These are phyloP conservation scores for Sporothrix variecibatus DNA, from an alignment of 2,329 filamentous ascomycete genomes.

Conservation along the genomic window DNA sequence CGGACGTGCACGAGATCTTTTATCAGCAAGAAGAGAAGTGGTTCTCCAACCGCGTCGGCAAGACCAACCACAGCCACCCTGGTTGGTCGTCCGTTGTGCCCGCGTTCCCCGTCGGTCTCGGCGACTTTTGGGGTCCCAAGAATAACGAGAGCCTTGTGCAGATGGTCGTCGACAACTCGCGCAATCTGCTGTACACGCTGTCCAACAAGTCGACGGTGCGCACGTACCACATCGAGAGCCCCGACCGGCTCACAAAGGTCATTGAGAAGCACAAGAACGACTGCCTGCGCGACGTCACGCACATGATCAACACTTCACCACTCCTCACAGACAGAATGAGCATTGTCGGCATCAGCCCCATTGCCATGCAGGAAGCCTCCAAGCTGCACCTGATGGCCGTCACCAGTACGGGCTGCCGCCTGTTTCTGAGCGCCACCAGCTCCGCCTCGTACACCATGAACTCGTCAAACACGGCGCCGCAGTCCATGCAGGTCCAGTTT, in stretches of 20 bases:
- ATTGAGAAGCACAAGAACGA: constrained; percentile 66
- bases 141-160: constrained; percentile 68
- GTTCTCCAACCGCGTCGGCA: constrained; percentile 87
- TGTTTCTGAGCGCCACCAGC: constrained; percentile 89
- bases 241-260: constrained; percentile 61
- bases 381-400: constrained; percentile 88
- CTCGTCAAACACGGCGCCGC: constrained; percentile 67
- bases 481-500: constrained; percentile 96
- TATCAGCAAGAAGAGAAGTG: constrained; percentile 98
- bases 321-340: constrained; percentile 69
- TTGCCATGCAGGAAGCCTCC: constrained; percentile 74
- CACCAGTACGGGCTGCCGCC: constrained; percentile 84
- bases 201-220: constrained; percentile 87
- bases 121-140: constrained; percentile 52
- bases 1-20: constrained; percentile 89
- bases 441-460: constrained; percentile 67
- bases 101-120: constrained; percentile 44
- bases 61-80: constrained; percentile 81
- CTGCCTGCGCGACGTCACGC: constrained; percentile 73
- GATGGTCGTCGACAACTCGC: constrained; percentile 84
- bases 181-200: constrained; percentile 86
- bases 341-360: constrained; percentile 84
- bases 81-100: constrained; percentile 69
- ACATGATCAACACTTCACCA: constrained; percentile 76
- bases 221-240: constrained; percentile 80